Conservation (phyloP, 352 stramenopile genomes). For the Globisporangium paddicum region DNA sequence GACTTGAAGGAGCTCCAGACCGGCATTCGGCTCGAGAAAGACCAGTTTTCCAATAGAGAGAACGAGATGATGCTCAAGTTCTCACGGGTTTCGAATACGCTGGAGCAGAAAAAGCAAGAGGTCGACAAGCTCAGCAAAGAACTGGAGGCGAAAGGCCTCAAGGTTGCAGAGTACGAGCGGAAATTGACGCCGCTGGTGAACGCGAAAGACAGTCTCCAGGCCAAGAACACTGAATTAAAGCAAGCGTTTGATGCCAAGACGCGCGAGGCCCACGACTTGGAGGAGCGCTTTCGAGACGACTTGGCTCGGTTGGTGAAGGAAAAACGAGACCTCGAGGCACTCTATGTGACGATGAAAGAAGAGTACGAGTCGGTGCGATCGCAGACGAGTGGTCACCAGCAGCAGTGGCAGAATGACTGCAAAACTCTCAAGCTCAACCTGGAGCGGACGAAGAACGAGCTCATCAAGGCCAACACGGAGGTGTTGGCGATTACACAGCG, state of each 20-base stretch:
- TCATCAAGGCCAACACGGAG: constrained; percentile 36
- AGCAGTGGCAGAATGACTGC: constrained; percentile 43
- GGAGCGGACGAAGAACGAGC: constrained; percentile 54
- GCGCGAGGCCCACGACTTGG: constrained; percentile 40
- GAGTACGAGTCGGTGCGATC: constrained; percentile 39
- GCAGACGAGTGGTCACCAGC: constrained; percentile 30
- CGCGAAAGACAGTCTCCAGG: constrained; percentile 48
- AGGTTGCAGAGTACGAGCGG: constrained; percentile 49
- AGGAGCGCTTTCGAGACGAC: constrained; percentile 53
- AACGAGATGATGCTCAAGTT: constrained; percentile 30
- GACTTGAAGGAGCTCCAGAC: constrained; percentile 36
- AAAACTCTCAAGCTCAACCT: constrained; percentile 42
- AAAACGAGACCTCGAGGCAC: constrained; percentile 51
- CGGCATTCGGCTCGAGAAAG: constrained; percentile 21
- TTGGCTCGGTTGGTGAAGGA: constrained; percentile 35
- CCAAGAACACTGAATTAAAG: constrained; percentile 53
- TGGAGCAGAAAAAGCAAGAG: constrained; percentile 65
- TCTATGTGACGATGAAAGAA: constrained; percentile 41
- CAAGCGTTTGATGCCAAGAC: constrained; percentile 44
- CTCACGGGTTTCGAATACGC: constrained; percentile 16
- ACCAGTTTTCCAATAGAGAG: constrained; percentile 23
- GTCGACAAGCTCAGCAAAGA: constrained; percentile 50
- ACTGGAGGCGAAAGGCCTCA: constrained; percentile 37
- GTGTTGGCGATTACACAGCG: constrained; percentile 39
- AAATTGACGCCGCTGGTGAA: constrained; percentile 45